Evolutionary conservation across 176 grass and related monocot genomes (phyloP), one percentile per base, ranked within the genome.

Genomic region (Phyllostachys edulis): DNA sequence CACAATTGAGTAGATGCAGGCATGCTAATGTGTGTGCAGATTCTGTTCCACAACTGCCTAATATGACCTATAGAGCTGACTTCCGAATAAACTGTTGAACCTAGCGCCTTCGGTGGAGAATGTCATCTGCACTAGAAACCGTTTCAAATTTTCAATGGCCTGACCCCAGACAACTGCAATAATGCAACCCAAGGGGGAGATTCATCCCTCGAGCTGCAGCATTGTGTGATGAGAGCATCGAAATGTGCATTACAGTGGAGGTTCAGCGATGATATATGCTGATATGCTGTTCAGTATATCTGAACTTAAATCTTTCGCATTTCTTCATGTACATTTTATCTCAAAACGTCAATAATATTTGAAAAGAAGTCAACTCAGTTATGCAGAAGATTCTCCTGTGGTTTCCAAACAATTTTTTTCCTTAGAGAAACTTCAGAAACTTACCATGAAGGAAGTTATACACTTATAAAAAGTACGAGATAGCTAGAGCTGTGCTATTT

Each of bases 31-130:
- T 67, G 7, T 77, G 36, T 63, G 24, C 74, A 21, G 66, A 56
- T 80, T 29, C 26, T 77, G 76, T 72, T 65, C 63, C 26, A 38
- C 69, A 6, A 69, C 50, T 42, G 70, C 80, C 12, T 80, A 71
- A 85, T 80, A 21, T 17, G 75, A 60, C 44, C 79, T 79, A 54
- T 26, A 81, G 34, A 63, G 78, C 71, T 82, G 82, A 77, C 83
- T 83, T 86, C 78, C 60, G 45, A 46, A 72, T 40, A 56, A 77
- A 44, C 40, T 17, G 40, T 17, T 32, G 81, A 83, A 32, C 55
- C 68, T 51, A 42, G 59, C 18, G 9, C 7, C 41, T 83, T 83
- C 14, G 21, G 60, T 65, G 82, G 60, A 23, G 3, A 45, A 67
- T 41, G 38, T 70, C 66, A 57, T 29, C 47, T 67, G 38, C 73